A percentile compares a stretch with the other conserved stretches of the same genome.
Conservation (phyloP, 1,284 basidiomycete species). For the Tilletiopsis washingtonensis region DNA sequence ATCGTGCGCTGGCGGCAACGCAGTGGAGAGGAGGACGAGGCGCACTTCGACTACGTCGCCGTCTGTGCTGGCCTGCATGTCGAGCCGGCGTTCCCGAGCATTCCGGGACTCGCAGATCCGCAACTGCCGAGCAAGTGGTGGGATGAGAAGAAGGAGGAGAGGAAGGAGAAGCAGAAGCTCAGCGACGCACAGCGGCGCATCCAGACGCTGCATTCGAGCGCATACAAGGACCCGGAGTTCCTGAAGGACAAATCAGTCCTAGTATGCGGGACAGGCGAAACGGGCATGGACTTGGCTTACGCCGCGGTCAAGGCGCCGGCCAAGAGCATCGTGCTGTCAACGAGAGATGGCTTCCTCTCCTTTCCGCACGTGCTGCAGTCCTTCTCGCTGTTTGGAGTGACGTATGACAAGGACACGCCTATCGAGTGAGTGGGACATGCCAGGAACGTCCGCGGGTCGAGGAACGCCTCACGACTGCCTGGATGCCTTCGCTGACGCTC, state of each 20-base stretch:
- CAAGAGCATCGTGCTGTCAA: constrained; percentile 56
- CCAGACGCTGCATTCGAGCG: constrained; percentile 27
- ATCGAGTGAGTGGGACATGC: too few relatives aligned
- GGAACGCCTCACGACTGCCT: too few relatives aligned
- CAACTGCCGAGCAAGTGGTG: not conserved
- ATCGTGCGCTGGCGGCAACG: not conserved
- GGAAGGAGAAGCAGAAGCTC: not conserved
- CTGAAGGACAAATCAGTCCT: constrained; percentile 29
- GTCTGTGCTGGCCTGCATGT: constrained; percentile 35
- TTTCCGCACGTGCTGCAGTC: constrained; percentile 62
- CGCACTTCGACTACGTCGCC: constrained; percentile 24
- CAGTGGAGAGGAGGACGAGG: constrained; percentile 2
- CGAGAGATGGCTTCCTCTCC: constrained; percentile 54
- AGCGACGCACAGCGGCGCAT: constrained; percentile 8
- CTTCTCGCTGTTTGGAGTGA: constrained; percentile 56
- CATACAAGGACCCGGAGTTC: constrained; percentile 30
- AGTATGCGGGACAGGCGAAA: constrained; percentile 53
- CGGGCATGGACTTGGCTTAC: constrained; percentile 59
- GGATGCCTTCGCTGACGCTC: too few relatives aligned
- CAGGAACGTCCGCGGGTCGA: too few relatives aligned
- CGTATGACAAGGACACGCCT: constrained; percentile 54
- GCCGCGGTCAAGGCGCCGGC: constrained; percentile 56
- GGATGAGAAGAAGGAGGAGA: not conserved
- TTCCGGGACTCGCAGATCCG: constrained; percentile 22
- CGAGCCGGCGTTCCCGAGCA: constrained; percentile 18